Evolutionary conservation across 163 green algal species (phyloP).

Genomic region (Chlamydomonas reinhardtii): DNA sequence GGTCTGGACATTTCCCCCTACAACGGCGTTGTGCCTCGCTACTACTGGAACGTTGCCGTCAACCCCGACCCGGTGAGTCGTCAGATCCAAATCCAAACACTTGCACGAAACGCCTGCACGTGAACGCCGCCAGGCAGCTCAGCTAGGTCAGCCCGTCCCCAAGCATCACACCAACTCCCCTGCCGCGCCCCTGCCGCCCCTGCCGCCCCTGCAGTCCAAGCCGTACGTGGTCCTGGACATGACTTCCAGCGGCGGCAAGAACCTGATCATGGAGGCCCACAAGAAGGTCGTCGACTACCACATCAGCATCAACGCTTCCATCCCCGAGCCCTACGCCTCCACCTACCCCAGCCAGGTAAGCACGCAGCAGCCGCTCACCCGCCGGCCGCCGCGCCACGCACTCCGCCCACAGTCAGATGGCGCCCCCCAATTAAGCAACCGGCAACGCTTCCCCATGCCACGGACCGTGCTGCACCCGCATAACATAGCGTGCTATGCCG

Average conservation of each 20-base stretch:
- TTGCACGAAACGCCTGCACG: no score
- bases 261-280: background rate
- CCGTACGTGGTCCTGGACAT: background rate
- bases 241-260: background rate
- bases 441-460: no score
- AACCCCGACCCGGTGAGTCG: background rate
- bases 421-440: no score
- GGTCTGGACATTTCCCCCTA: background rate
- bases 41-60: background rate
- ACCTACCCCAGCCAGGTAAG: background rate
- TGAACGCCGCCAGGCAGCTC: no score
- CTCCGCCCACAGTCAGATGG: no score
- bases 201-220: background rate
- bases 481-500: no score
- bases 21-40: background rate
- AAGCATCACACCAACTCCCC: no score
- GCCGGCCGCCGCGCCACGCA: no score
- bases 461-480: no score
- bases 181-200: no score
- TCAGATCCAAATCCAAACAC: no score
- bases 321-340: constrained; percentile 8
- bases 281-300: background rate
- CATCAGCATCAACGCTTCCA: background rate
- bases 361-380: background rate
- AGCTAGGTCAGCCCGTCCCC: no score